These are phyloP conservation scores for Aspergillus nanangensis DNA, from an alignment of 495 filamentous ascomycete genomes.

Conservation along the genomic window DNA sequence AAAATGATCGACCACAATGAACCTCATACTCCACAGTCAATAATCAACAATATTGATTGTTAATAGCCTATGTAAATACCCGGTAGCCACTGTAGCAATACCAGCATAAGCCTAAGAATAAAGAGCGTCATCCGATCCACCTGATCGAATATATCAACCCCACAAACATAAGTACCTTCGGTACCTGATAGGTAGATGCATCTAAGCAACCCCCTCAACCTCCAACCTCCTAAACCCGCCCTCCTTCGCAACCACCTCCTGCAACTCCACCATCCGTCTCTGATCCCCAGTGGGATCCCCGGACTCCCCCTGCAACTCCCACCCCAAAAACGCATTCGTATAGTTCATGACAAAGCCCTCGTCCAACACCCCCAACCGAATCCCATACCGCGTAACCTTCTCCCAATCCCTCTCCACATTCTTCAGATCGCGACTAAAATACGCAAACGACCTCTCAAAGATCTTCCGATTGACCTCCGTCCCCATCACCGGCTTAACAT, in stretches of 20 bases:
- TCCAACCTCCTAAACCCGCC: conserved; percentile 42
- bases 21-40: no score
- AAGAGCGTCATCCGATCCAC: no score
- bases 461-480: conserved; percentile 64
- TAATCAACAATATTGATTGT: no score
- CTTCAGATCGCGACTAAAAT: conserved; percentile 67
- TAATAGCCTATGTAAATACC: no score
- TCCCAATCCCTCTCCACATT: conserved; percentile 64
- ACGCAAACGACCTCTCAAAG: conserved; percentile 66
- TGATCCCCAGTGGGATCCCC: conserved; percentile 60
- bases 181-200: neutral
- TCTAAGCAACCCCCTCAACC: conserved; percentile 28
- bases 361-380: conserved; percentile 57
- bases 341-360: conserved; percentile 59
- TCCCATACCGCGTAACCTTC: conserved; percentile 67
- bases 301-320: conserved; percentile 57
- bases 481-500: conserved; percentile 64
- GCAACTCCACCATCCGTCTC: conserved; percentile 60
- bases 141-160: no score
- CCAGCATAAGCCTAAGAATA: no score
- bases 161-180: no score
- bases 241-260: conserved; percentile 49
- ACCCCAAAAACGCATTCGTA: conserved; percentile 59
- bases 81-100: no score
- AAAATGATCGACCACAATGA: no score